Conservation (phyloP, 352 stramenopile genomes). For the Saprolegnia parasitica region DNA sequence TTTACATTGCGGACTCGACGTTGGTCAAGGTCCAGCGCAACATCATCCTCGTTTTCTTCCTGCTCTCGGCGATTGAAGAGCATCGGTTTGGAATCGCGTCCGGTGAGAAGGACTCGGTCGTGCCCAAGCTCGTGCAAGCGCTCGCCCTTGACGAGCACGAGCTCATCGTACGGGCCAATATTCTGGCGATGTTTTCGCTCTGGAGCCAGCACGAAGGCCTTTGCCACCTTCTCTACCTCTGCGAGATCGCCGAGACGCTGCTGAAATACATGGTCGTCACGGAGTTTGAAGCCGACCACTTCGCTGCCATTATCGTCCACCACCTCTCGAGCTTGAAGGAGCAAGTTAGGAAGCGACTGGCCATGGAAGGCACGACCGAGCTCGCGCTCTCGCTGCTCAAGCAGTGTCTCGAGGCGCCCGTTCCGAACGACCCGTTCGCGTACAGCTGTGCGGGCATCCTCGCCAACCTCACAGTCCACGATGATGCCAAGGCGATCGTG, state of each 20-base stretch:
- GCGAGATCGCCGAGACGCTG: constrained; percentile 10
- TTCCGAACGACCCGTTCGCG: constrained; percentile 16
- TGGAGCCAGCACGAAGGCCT: constrained; percentile 23
- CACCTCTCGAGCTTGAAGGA: constrained; percentile 27
- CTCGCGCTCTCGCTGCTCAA: constrained; percentile 20
- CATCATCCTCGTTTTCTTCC: constrained; percentile 50
- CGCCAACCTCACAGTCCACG: constrained; percentile 30
- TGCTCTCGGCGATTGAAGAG: constrained; percentile 60
- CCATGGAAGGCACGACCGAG: constrained; percentile 25
- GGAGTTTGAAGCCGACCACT: constrained; percentile 10
- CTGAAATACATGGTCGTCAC: constrained; percentile 27
- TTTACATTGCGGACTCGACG: constrained; percentile 45
- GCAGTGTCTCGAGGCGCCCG: constrained; percentile 5
- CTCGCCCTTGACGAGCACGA: constrained; percentile 36
- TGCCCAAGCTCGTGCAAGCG: constrained; percentile 7
- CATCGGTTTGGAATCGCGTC: constrained; percentile 62
- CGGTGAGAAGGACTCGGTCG: constrained; percentile 41
- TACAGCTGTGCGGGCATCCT: constrained; percentile 28
- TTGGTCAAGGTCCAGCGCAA: constrained; percentile 56
- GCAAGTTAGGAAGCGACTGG: constrained; percentile 8
- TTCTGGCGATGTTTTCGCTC: constrained; percentile 25
- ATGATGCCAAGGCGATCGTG: constrained; percentile 28
- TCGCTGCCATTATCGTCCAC: constrained; percentile 20
- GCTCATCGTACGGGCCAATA: constrained; percentile 33
- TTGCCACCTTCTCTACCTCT: constrained; percentile 5